Evolutionary conservation across 805 yeast genomes (phyloP), one percentile per base, ranked within the genome.

Genomic region (Metschnikowia hibisci): DNA sequence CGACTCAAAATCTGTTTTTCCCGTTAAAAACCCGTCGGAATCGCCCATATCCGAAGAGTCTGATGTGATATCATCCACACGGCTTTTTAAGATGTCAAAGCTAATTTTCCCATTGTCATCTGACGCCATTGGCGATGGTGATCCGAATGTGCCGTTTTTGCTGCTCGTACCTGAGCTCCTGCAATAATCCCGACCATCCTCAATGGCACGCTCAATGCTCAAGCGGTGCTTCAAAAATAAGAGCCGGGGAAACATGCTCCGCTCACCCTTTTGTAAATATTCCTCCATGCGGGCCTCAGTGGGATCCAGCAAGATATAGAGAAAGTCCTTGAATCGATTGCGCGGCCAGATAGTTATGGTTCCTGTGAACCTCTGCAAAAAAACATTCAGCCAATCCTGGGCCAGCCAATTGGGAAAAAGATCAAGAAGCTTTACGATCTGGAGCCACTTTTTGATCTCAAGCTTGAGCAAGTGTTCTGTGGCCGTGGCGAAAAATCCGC

Each of bases 301-400:
- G 2, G 95, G 93, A 55, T 85, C 91, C 48, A 80, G 72, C 42
- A 85, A 63, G 35, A 85, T 80, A 54, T 80, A 72, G 64, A 69
- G 71, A 49, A 83, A 80, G 56, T 86, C 93, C 27, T 58, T 60
- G 10, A 82, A 58, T 28, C 66, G 66, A 48, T 81, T 76, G 50
- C 81, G 75, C 2, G 93, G 93, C 81, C 87, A 85, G 15, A 85
- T 69, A 0, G 93, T 86, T 9, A 85, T 80, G 0, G 86, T 74
- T 1, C 95, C 95, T 35, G 82, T 77, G 56, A 86, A 85, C 45
- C 74, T 67, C 64, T 85, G 95, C 23, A 86, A 63, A 74, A 86
- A 85, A 13, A 85, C 73, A 54, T 77, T 80, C 50, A 87, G 82
- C 91, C 91, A 86, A 61, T 85, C 93, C 59, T 81, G 87, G 52